Evolutionary conservation across 805 yeast species (phyloP).

Genomic region (Schizosaccharomyces cryophilus): DNA sequence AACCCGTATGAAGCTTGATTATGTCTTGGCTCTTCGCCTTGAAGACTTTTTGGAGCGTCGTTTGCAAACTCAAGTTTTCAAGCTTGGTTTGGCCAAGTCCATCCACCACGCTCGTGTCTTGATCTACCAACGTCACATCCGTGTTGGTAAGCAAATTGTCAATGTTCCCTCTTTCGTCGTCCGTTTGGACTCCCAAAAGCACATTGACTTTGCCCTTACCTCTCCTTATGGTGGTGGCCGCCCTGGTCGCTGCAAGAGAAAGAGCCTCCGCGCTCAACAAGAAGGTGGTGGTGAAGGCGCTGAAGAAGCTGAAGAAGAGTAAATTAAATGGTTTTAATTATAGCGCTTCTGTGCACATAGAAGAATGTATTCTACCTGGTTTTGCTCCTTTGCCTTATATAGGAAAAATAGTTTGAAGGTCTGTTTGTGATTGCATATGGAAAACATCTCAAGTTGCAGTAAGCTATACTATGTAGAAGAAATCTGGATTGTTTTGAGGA

Average conservation of each 20-base stretch:
- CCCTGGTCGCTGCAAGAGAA: slow-evolving; percentile 97
- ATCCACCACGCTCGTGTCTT: slow-evolving; percentile 99
- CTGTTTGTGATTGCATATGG: no score
- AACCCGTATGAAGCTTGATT: slow-evolving; percentile 99
- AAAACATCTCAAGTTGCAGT: no score
- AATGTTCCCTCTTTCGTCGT: slow-evolving; percentile 98
- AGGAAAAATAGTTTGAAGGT: neutral
- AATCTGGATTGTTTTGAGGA: no score
- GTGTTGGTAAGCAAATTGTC: slow-evolving; percentile 98
- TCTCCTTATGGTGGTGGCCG: slow-evolving; percentile 99
- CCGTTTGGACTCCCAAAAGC: slow-evolving; percentile 98
- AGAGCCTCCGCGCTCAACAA: slow-evolving; percentile 17
- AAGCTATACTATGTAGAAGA: no score
- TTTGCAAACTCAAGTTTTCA: slow-evolving; percentile 99
- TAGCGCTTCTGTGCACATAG: neutral
- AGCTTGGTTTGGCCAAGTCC: slow-evolving; percentile 96
- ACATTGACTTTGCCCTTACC: slow-evolving; percentile 96
- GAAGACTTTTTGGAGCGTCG: slow-evolving; percentile 99
- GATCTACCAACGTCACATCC: slow-evolving; percentile 96
- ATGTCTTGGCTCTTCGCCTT: slow-evolving; percentile 89
- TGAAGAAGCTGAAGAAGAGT: slow-evolving; percentile 1
- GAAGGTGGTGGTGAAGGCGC: neutral
- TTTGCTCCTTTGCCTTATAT: neutral
- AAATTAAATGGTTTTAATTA: neutral
- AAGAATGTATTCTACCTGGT: neutral